phyloP scores from a whole-genome alignment of 2,329 filamentous ascomycete species.

The Exophiala sideris region DNA sequence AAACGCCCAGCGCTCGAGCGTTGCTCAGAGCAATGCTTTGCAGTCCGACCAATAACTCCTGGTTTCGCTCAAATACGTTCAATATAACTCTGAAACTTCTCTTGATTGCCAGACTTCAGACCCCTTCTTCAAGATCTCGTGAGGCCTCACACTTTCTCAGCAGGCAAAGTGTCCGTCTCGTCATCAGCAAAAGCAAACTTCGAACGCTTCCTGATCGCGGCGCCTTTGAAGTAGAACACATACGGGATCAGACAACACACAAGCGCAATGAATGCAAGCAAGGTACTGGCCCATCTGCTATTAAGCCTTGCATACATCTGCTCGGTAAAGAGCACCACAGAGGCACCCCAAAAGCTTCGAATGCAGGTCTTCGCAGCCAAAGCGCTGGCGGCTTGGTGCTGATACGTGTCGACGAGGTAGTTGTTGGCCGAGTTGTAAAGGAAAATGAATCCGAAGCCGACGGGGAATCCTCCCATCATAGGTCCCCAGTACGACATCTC shows the following conservation, averaged over 20 bases:
- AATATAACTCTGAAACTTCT: too few species aligned
- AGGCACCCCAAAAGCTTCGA: conserved; percentile 81
- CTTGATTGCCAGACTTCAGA: too few species aligned
- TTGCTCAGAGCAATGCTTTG: too few species aligned
- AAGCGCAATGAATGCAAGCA: conserved; percentile 70
- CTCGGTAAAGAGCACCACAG: conserved; percentile 71
- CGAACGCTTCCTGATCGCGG: conserved; percentile 63
- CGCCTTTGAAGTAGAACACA: conserved; percentile 75
- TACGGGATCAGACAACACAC: conserved; percentile 81
- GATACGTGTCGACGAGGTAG: conserved; percentile 78
- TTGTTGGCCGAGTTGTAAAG: conserved; percentile 76
- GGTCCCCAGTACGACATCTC: conserved; percentile 68
- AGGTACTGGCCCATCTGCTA: conserved; percentile 70
- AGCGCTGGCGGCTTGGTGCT: conserved; percentile 78
- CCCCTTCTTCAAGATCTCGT: too few species aligned
- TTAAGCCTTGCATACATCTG: conserved; percentile 75
- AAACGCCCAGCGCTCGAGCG: too few species aligned
- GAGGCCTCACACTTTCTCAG: conserved; percentile 14
- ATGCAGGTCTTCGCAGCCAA: conserved; percentile 84
- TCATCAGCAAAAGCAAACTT: conserved; percentile 68
- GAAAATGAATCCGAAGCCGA: conserved; percentile 81
- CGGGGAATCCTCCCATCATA: conserved; percentile 64
- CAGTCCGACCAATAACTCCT: too few species aligned
- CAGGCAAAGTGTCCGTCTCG: conserved; percentile 34
- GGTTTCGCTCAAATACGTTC: too few species aligned